Percentiles rank a stretch among this genome's conserved stretches.
These are phyloP conservation scores for Pythium rhizo-oryzae DNA, from an alignment of 352 stramenopile genomes.

Conservation along the genomic window DNA sequence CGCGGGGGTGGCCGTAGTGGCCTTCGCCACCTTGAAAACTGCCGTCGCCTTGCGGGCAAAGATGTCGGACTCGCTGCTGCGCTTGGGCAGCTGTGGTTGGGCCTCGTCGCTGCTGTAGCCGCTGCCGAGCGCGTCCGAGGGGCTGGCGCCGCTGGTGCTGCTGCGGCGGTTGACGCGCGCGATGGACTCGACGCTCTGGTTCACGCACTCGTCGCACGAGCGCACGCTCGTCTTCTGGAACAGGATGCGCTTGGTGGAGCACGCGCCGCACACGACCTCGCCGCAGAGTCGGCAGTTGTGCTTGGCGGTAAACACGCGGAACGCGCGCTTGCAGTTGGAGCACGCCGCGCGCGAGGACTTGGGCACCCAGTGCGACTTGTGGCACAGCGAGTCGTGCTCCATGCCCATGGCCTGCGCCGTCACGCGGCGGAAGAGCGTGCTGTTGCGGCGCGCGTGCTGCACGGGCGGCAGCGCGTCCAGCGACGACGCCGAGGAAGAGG, in stretches of 20 bases:
- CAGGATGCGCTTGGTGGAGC: conserved; percentile 73
- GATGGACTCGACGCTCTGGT: conserved; percentile 55
- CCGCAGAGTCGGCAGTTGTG: conserved; percentile 83
- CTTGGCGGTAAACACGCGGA: conserved; percentile 68
- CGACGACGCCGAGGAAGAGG: background rate
- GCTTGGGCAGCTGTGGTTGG: conserved; percentile 2
- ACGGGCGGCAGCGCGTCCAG: conserved; percentile 6
- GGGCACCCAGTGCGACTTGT: conserved; percentile 74
- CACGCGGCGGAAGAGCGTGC: conserved; percentile 55
- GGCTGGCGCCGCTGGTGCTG: conserved; percentile 23
- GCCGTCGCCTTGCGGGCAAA: background rate
- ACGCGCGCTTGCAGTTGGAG: conserved; percentile 63
- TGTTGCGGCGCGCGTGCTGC: conserved; percentile 19
- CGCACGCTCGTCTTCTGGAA: conserved; percentile 77
- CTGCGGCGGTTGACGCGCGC: conserved; percentile 45
- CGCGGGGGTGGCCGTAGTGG: background rate
- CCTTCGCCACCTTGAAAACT: background rate
- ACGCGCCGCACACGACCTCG: conserved; percentile 73
- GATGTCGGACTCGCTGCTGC: conserved; percentile 13
- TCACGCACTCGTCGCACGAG: conserved; percentile 77
- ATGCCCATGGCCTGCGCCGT: conserved; percentile 70
- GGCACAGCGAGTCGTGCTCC: conserved; percentile 67
- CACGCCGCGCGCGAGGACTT: conserved; percentile 68
- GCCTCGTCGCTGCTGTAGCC: conserved; percentile 6
- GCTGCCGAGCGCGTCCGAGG: background rate